Percentiles rank a stretch among this genome's conserved stretches.
phyloP scores from a whole-genome alignment of 2,329 filamentous ascomycete species.

The Orbilia oligospora region DNA sequence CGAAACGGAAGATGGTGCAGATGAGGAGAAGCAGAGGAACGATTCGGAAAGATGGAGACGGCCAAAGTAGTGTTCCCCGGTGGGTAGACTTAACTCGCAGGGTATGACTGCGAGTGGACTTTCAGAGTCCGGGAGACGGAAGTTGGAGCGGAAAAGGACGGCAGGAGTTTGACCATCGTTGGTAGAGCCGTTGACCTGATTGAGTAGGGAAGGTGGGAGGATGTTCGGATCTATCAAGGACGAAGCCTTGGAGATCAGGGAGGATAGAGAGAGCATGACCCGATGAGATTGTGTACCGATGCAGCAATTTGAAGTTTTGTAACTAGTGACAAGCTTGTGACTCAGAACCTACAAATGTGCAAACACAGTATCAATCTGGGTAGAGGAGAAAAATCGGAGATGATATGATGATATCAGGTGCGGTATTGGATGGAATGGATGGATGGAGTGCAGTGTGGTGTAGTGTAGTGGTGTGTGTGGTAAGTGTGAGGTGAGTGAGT shows the following conservation, averaged over 20 bases:
- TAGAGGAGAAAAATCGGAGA: constrained; percentile 5
- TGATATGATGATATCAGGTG: constrained; percentile 3
- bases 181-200: constrained; percentile 85
- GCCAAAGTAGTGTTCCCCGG: constrained; percentile 89
- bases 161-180: constrained; percentile 52
- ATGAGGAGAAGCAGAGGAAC: constrained; percentile 96
- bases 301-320: not conserved
- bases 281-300: constrained; percentile 21
- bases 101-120: constrained; percentile 96
- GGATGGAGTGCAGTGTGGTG: not conserved
- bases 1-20: constrained; percentile 85
- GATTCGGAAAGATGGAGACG: constrained; percentile 94
- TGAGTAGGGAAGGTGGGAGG: constrained; percentile 80
- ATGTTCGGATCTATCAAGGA: constrained; percentile 61
- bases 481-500: not conserved
- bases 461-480: not conserved
- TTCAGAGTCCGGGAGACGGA: constrained; percentile 92
- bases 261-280: constrained; percentile 58
- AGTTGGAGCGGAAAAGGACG: constrained; percentile 89
- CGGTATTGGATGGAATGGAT: no score
- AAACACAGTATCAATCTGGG: not conserved
- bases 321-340: no score
- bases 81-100: constrained; percentile 90
- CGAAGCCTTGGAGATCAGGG: constrained; percentile 60
- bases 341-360: no score